Evolutionary conservation across 73 alveolate genomes (phyloP).

Genomic region (Uronychia binucleata): DNA sequence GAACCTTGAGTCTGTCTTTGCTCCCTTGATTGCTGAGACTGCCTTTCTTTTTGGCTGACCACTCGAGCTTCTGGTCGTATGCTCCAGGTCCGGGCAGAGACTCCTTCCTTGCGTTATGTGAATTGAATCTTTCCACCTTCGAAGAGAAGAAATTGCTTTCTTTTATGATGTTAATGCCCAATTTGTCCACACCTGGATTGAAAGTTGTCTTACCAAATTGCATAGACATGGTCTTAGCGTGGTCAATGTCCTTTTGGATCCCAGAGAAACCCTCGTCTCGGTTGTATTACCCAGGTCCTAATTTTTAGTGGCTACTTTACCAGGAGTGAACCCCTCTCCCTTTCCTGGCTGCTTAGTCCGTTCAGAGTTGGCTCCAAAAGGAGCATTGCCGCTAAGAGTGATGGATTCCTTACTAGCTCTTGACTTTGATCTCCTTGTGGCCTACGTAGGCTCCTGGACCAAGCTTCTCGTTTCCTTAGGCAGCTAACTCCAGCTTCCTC

Average conservation of each 20-base stretch:
- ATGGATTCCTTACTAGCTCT: background rate
- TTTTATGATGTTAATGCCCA: constrained; percentile 4
- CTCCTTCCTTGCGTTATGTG: background rate
- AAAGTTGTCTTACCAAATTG: background rate
- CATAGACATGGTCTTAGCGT: constrained; percentile 23
- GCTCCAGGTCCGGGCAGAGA: constrained; percentile 54
- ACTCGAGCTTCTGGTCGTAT: constrained; percentile 10
- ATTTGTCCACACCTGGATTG: background rate
- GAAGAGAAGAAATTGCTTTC: constrained; percentile 40
- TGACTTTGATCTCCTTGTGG: constrained; percentile 28
- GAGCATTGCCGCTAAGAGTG: constrained; percentile 31
- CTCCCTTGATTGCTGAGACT: background rate
- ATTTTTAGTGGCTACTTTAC: background rate
- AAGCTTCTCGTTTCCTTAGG: constrained; percentile 25
- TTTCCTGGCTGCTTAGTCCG: constrained; percentile 8
- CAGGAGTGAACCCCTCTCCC: constrained; percentile 4
- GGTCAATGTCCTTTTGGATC: constrained; percentile 34
- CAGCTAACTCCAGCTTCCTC: constrained; percentile 12
- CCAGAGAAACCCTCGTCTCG: constrained; percentile 15
- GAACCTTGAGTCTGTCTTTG: background rate
- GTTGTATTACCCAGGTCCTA: background rate
- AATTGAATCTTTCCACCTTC: constrained; percentile 26
- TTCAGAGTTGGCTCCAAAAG: constrained; percentile 34
- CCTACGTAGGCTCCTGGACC: constrained; percentile 67
- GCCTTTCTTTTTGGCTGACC: constrained; percentile 14